A percentile compares a stretch with the other conserved stretches of the same genome.
phyloP scores from a whole-genome alignment of 257 asterid genomes.

The Nicotiana paniculata region DNA sequence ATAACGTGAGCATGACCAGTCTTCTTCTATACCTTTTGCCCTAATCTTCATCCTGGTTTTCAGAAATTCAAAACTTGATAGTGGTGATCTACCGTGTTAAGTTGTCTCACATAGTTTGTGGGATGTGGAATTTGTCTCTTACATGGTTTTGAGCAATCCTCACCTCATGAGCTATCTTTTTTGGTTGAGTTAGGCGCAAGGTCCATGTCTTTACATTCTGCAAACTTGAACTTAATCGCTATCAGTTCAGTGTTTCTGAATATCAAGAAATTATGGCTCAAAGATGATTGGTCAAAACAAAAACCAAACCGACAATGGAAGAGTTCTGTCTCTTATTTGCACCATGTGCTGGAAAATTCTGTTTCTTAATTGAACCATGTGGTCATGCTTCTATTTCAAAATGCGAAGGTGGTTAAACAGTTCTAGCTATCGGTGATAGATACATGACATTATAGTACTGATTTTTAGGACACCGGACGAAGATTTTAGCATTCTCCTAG shows the following conservation, averaged over 20 bases:
- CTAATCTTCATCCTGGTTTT: background rate
- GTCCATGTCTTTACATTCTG: background rate
- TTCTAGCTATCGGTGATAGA: background rate
- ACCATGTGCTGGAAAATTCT: background rate
- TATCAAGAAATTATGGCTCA: background rate
- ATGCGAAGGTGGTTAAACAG: background rate
- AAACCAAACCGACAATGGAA: background rate
- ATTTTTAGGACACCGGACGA: slow-evolving; percentile 89
- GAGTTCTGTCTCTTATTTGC: background rate
- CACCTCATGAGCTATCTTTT: background rate
- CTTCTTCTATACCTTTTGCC: background rate
- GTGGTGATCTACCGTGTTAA: background rate
- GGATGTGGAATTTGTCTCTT: background rate
- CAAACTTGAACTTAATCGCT: background rate
- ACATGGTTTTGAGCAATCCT: background rate
- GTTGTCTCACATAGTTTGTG: background rate
- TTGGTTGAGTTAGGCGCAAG: background rate
- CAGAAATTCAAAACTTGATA: background rate
- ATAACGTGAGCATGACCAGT: background rate
- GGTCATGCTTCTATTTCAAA: background rate
- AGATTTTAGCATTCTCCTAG: slow-evolving; percentile 84
- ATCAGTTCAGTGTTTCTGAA: background rate
- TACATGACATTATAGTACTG: slow-evolving; percentile 6
- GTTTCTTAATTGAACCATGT: background rate
- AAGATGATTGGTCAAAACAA: background rate